Evolutionary conservation across 768 basidiomycete genomes (phyloP).

Genomic region (Serendipita sp.): DNA sequence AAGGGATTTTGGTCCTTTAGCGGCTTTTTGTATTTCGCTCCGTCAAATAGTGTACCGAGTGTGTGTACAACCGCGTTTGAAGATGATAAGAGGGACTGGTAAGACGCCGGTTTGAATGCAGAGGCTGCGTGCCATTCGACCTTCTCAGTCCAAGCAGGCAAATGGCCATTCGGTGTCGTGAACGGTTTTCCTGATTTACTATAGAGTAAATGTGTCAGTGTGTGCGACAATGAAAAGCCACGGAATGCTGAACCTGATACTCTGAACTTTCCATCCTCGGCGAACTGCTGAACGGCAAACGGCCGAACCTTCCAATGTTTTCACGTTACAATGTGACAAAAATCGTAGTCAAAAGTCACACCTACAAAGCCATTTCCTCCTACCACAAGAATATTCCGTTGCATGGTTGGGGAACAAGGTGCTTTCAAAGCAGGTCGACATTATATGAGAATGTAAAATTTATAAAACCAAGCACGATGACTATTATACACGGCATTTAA

Average conservation of each 20-base stretch:
- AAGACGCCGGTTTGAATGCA: conserved; percentile 62
- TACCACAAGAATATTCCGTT: conserved; percentile 68
- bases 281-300: conserved; percentile 79
- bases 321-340: not conserved
- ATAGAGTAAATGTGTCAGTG: not conserved
- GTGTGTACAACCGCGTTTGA: conserved; percentile 82
- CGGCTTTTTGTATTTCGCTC: conserved; percentile 73
- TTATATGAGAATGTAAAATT: not conserved
- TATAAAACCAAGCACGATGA: not conserved
- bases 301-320: conserved; percentile 54
- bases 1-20: conserved; percentile 22
- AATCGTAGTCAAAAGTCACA: conserved; percentile 17
- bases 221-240: not conserved
- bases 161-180: conserved; percentile 76
- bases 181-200: conserved; percentile 59
- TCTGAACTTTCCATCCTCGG: conserved; percentile 73
- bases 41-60: conserved; percentile 77
- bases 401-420: conserved; percentile 11
- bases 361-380: conserved; percentile 99
- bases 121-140: conserved; percentile 80
- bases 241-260: conserved; percentile 48
- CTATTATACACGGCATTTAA: not conserved
- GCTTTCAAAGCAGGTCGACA: not conserved
- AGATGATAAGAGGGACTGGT: conserved; percentile 47
- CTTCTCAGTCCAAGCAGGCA: conserved; percentile 70